Evolutionary conservation across 306 rosid species (phyloP).

Genomic region (Glycine tomentella): DNA sequence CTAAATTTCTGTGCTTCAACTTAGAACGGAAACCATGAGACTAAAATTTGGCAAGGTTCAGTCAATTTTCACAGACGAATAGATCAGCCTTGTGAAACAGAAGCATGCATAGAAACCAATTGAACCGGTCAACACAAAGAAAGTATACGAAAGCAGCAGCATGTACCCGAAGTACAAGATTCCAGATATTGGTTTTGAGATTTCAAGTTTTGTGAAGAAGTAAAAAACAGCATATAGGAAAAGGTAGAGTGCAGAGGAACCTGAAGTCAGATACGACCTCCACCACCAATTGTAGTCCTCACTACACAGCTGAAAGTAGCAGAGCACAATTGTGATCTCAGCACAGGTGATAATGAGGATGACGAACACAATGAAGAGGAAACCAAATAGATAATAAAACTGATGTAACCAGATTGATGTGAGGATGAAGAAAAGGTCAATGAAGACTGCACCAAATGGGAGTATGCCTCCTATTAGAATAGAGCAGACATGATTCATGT

Average conservation of each 20-base stretch:
- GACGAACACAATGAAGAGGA: slow-evolving; percentile 35
- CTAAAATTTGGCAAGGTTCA: no score
- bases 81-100: slow-evolving; percentile 46
- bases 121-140: slow-evolving; percentile 41
- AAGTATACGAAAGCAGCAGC: slow-evolving; percentile 46
- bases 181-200: slow-evolving; percentile 42
- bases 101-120: slow-evolving; percentile 46
- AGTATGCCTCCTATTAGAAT: slow-evolving; percentile 46
- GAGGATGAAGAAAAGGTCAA: slow-evolving; percentile 46
- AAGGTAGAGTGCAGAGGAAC: slow-evolving; percentile 47
- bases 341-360: slow-evolving; percentile 47
- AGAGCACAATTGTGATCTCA: slow-evolving; percentile 39
- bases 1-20: no score
- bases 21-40: no score
- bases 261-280: slow-evolving; percentile 47
- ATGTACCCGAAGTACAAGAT: slow-evolving; percentile 43
- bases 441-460: slow-evolving; percentile 46
- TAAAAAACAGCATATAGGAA: slow-evolving; percentile 40
- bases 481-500: slow-evolving; percentile 32
- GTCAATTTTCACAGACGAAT: slow-evolving; percentile 45
- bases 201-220: slow-evolving; percentile 37
- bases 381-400: slow-evolving; percentile 37
- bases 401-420: slow-evolving; percentile 43
- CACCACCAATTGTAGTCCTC: slow-evolving; percentile 50
- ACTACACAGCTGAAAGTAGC: slow-evolving; percentile 45